Evolutionary conservation across 176 grass and related monocot species (phyloP).

Genomic region (Avena sativa): DNA sequence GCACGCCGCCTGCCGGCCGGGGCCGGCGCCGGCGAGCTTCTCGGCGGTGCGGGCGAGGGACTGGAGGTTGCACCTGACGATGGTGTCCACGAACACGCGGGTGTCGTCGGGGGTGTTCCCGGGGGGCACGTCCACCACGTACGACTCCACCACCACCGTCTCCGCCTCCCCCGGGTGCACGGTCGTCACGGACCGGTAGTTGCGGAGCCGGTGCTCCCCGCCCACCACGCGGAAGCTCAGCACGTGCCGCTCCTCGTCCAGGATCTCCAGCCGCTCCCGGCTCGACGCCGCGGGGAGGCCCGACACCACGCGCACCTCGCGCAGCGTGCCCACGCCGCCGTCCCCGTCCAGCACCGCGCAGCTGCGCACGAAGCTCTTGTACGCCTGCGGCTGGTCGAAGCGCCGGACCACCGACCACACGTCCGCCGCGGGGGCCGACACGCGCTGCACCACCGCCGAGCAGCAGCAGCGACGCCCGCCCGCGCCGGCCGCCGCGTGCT

Average conservation of each 20-base stretch:
- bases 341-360: conserved; percentile 59
- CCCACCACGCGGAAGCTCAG: conserved; percentile 66
- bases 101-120: conserved; percentile 78
- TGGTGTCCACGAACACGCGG: conserved; percentile 65
- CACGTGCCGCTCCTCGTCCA: conserved; percentile 71
- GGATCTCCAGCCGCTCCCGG: conserved; percentile 70
- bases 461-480: conserved; percentile 61
- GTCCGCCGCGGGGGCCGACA: conserved; percentile 48
- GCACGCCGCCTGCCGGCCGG: not conserved
- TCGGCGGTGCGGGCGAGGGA: conserved; percentile 67
- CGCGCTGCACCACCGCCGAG: conserved; percentile 58
- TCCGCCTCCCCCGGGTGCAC: conserved; percentile 45
- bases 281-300: conserved; percentile 68
- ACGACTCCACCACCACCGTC: conserved; percentile 70
- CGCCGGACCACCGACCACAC: conserved; percentile 75
- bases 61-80: conserved; percentile 74
- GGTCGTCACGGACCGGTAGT: conserved; percentile 73
- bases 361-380: conserved; percentile 71
- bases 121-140: conserved; percentile 72
- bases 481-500: conserved; percentile 30
- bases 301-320: conserved; percentile 67
- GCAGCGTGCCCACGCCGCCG: conserved; percentile 64
- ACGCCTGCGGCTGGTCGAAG: conserved; percentile 69
- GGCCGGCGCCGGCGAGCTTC: conserved; percentile 35
- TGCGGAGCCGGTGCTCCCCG: conserved; percentile 62